A percentile compares a stretch with the other conserved stretches of the same genome.
phyloP scores from a whole-genome alignment of 768 basidiomycete genomes.

The Rhodotorula graminis region DNA sequence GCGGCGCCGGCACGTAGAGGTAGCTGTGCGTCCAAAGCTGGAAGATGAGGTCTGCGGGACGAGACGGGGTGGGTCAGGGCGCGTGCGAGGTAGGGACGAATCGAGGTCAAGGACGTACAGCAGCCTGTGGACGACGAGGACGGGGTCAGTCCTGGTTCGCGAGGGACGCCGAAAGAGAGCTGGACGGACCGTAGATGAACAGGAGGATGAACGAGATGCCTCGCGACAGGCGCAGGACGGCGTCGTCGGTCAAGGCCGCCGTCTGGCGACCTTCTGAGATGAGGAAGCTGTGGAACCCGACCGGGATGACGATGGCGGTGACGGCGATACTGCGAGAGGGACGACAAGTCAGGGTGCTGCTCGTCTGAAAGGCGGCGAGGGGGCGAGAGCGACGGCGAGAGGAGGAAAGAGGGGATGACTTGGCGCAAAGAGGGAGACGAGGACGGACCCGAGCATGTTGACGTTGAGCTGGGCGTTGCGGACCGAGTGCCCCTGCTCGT shows the following conservation, averaged over 20 bases:
- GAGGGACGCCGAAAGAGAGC: slow-evolving; percentile 77
- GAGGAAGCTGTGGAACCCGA: slow-evolving; percentile 60
- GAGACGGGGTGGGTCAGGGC: too few relatives aligned
- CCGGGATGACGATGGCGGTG: slow-evolving; percentile 46
- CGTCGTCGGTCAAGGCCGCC: slow-evolving; percentile 10
- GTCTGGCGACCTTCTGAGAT: background rate
- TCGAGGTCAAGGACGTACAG: background rate
- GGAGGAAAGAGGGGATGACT: too few relatives aligned
- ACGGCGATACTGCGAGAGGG: slow-evolving; percentile 8
- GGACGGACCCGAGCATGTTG: slow-evolving; percentile 36
- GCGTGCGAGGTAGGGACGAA: background rate
- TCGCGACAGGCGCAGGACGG: slow-evolving; percentile 37
- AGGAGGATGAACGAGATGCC: slow-evolving; percentile 62
- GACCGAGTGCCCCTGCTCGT: slow-evolving; percentile 41
- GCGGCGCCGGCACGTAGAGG: slow-evolving; percentile 54
- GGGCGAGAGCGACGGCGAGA: too few relatives aligned
- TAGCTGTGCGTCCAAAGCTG: slow-evolving; percentile 44
- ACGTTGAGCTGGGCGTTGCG: slow-evolving; percentile 42
- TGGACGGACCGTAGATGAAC: slow-evolving; percentile 61
- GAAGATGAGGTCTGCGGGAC: slow-evolving; percentile 11
- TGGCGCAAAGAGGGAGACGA: too few relatives aligned
- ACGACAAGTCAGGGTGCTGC: background rate
- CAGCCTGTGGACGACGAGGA: background rate
- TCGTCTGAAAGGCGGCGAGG: too few relatives aligned
- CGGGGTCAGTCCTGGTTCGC: slow-evolving; percentile 52